A percentile compares a stretch with the other conserved stretches of the same genome.
phyloP scores from a whole-genome alignment of 2,329 filamentous ascomycete genomes.

The Venturia pyrina region DNA sequence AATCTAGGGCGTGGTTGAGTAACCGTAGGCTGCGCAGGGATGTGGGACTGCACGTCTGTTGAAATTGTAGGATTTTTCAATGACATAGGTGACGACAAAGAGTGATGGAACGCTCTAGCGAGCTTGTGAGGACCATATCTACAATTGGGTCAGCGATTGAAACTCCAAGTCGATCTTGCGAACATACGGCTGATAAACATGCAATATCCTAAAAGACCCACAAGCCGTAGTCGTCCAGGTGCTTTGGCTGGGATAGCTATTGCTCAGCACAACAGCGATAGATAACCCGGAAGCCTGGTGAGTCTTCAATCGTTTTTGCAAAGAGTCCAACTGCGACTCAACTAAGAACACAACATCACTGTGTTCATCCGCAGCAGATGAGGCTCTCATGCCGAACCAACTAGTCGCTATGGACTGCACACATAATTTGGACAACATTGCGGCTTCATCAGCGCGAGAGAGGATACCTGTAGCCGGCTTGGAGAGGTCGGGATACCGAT shows the following conservation, averaged over 20 bases:
- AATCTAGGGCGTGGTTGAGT: not conserved
- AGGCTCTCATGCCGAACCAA: not conserved
- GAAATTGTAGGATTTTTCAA: not conserved
- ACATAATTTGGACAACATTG: not conserved
- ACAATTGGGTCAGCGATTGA: not conserved
- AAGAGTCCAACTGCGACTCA: not conserved
- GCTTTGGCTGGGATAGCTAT: not conserved
- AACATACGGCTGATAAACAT: constrained; percentile 5
- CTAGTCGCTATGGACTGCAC: not conserved
- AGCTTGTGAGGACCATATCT: constrained; percentile 6
- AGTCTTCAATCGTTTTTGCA: not conserved
- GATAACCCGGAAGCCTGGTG: not conserved
- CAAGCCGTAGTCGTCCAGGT: not conserved
- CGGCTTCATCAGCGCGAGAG: not conserved
- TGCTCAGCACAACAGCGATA: not conserved
- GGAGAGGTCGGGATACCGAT: constrained; percentile 4
- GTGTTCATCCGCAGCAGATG: not conserved
- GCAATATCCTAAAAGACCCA: not conserved
- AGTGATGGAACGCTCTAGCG: not conserved
- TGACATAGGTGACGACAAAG: not conserved
- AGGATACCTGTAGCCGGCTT: not conserved
- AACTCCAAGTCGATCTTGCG: not conserved
- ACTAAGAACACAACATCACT: not conserved
- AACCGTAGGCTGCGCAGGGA: not conserved
- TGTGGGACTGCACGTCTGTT: not conserved